Base-by-base conservation (phyloP, 2,329 filamentous ascomycete genomes). In the Karstenula rhodostoma region DNA sequence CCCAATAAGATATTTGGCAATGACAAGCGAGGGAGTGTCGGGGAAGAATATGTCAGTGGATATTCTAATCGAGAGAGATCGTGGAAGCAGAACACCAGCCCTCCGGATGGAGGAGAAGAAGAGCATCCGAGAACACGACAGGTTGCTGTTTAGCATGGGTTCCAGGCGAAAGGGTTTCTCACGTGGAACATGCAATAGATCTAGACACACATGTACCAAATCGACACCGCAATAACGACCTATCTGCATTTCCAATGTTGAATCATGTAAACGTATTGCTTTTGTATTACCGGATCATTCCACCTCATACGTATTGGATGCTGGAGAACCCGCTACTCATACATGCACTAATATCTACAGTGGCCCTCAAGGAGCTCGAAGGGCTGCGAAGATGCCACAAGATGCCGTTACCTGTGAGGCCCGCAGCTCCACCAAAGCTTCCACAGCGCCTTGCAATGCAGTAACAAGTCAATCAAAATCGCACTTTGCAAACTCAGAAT, bases 371-470 rank as follows among this genome's bases (percentile, higher is more conserved):
- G 35, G 49, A 22, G 29, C 29, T 23, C 3, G n/a, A 42, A 46
- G 49, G 29, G 29, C 29, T 23, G 15, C 49, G 13, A 42, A 2
- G 23, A 46, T 10, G 29, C 32, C 15, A 23, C 40, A 23, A 8
- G 42, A 19, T 37, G 37, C n/a, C 27, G 12, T 3, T 37, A 15
- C 42, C 42, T 43, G 4, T 10, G 19, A 43, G 3, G 40, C 40
- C n/a, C 40, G 40, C 15, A 37, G 22, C 23, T 17, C 47, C 23
- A 17, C 50, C 10, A 7, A 29, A 50, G 15, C 12, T 32, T 43
- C 37, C 51, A 23, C 58, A 59, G 62, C 65, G 65, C 65, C 65
- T 35, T 56, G 60, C 61, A 63, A 67, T 67, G 65, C 61, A 64
- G 56, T 22, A 46, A 37, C 56, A 22, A 42, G 22, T 6, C 17